These are phyloP conservation scores for Dioscorea dumetorum DNA, from an alignment of 106 monocot genomes.

Conservation along the genomic window DNA sequence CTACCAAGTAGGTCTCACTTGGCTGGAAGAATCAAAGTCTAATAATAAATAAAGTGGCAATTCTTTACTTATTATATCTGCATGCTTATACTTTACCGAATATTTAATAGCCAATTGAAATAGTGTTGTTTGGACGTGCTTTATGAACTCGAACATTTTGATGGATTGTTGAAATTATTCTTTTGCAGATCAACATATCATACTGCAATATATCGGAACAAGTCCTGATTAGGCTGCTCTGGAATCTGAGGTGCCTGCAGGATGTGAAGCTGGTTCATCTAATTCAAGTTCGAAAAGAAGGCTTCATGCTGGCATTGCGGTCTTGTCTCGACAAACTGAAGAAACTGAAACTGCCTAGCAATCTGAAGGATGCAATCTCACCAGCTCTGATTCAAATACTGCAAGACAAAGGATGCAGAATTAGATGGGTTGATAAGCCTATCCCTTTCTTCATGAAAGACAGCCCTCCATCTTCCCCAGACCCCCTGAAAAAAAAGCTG, in stretches of 20 bases:
- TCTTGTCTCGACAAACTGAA: conserved; percentile 45
- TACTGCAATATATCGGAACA: conserved; percentile 51
- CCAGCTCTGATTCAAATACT: conserved; percentile 49
- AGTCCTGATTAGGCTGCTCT: conserved; percentile 49
- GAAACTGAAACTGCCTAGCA: conserved; percentile 70
- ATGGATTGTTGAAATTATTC: background rate
- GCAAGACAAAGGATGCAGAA: conserved; percentile 57
- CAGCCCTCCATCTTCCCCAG: too few relatives aligned
- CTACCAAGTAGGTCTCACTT: too few relatives aligned
- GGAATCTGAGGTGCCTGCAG: conserved; percentile 63
- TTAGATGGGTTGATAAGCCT: conserved; percentile 74
- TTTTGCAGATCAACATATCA: conserved; percentile 63
- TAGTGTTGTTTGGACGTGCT: background rate
- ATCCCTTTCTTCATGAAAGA: background rate
- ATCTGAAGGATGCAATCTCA: conserved; percentile 38
- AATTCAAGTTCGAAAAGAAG: conserved; percentile 40
- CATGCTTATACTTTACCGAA: background rate
- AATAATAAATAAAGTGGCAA: too few relatives aligned
- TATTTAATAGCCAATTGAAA: too few relatives aligned
- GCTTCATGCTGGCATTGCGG: conserved; percentile 52
- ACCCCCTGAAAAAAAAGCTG: background rate
- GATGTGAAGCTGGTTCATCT: conserved; percentile 75
- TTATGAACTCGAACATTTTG: background rate
- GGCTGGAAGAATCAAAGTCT: background rate
- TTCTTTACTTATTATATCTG: background rate